Evolutionary conservation across 192 early-diverging fungal genomes (phyloP), one percentile per base, ranked within the genome.

Genomic region (Coemansia sp.): DNA sequence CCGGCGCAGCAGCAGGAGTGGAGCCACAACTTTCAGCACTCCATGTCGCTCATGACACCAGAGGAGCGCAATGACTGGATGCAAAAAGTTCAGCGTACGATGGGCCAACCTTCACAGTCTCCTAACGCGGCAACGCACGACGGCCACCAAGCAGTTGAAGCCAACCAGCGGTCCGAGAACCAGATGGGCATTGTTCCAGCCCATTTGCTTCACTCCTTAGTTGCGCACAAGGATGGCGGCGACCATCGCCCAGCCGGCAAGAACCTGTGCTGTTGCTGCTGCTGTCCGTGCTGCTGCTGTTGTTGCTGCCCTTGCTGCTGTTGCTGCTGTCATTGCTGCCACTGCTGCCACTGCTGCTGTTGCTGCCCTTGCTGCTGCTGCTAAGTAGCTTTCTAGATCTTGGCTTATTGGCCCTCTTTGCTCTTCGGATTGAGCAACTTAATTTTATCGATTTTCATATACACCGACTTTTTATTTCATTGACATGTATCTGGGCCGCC

Each of bases 251-350:
- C 70, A 9, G 70, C 50, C 0, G 71, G 75, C 53, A 77, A 71
- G 44, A 77, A 72, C 38, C 62, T 77, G 20, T 77, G 75, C 36
- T 77, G 75, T 43, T 77, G 71, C 44, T 72, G 75, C 50, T 77
- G 75, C 62, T 76, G 75, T 50, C 70, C 69, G 10, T 71, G 69
- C 16, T 77, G 75, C 62, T 77, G 75, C 58, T 80, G 75, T 66
- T 77, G 78, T 60, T 72, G 70, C 36, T 75, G 70, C 33, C 65
- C 63, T 50, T 70, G 68, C 61, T 66, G 64, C 18, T 67, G 65
- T 10, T 70, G 69, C 60, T 80, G 72, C 53, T 75, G 73, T 52
- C 62, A 70, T 18, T 75, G 73, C 64, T 81, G 72, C 62, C 64
- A 61, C 38, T 72, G 73, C 49, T 40, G 41, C 16, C 47, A 58